Base-by-base conservation (phyloP, 2,329 filamentous ascomycete genomes). In the Ceratocystis ficicola region DNA sequence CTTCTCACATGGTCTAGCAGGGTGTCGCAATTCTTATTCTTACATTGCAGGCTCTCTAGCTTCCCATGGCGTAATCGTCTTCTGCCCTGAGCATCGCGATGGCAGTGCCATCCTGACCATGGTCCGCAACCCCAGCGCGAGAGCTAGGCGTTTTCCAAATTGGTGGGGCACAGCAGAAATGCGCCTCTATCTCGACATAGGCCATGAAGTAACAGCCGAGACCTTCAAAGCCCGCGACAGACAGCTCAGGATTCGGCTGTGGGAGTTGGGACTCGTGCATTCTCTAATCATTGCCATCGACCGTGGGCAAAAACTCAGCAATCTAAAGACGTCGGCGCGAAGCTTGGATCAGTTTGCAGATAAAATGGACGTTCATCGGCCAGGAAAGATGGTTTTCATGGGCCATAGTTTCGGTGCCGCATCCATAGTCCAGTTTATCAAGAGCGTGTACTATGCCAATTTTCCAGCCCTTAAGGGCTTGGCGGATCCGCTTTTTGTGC, bases 1-100 rank as follows among this genome's bases (percentile, higher is more conserved):
- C 69, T 95, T 95, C 75, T 94, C 89, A 1, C 90, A 95, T 72
- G 90, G 90, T 0, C 79, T 95, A 1, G 90, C 88, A 46, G 90
- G 90, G 46, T 86, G 84, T 68, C 82, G 89, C 69, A 94, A 94
- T 71, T 85, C 89, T 10, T 95, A 95, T 76, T 93, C 89, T n/a
- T 87, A 92, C 72, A 77, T 95, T 28, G 86, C 83, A 20, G 88
- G 88, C 17, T 89, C 88, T 0, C 76, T 95, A 32, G 88, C 90
- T 3, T 90, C 88, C 22, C 86, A 94, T 71, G 90, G 90, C 50
- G 80, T 92, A 25, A 84, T 94, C 6, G 89, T 95, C 1, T 77
- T 93, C 64, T 90, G 89, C 66, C 85, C 89, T 0, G 90, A 95
- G 71, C 90, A 95, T 72, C 82, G 90, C 57, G 90, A 95, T 71